Percentiles rank a stretch among this genome's conserved stretches.
Evolutionary conservation across 208 protist species (phyloP).

Genomic region (Hexamita inflata): DNA sequence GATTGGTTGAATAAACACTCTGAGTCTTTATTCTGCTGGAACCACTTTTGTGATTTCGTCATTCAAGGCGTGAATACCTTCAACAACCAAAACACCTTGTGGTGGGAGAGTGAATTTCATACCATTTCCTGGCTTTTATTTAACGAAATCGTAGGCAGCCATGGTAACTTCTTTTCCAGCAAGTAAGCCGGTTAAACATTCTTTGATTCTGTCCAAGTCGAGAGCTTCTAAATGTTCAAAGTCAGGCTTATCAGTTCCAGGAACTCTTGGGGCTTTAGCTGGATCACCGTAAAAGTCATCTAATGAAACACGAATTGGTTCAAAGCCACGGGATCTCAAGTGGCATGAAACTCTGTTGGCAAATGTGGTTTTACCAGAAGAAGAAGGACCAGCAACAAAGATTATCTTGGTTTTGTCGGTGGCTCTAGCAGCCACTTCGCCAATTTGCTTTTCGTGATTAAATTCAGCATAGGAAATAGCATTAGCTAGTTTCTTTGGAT

Average conservation of each 20-base stretch:
- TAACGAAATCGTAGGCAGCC: slow-evolving; percentile 38
- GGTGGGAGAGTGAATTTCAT: slow-evolving; percentile 18
- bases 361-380: slow-evolving; percentile 47
- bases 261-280: slow-evolving; percentile 19
- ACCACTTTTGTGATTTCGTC: slow-evolving; percentile 39
- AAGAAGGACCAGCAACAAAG: slow-evolving; percentile 43
- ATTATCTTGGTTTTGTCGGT: slow-evolving; percentile 24
- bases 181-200: slow-evolving; percentile 25
- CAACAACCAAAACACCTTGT: slow-evolving; percentile 41
- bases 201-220: slow-evolving; percentile 29
- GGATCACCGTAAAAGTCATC: slow-evolving; percentile 45
- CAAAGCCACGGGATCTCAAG: slow-evolving; percentile 31
- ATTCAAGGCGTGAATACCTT: slow-evolving; percentile 46
- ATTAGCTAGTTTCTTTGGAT: too few relatives aligned
- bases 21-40: slow-evolving; percentile 34
- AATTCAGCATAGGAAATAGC: too few relatives aligned
- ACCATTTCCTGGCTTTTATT: slow-evolving; percentile 26
- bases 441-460: slow-evolving; percentile 15
- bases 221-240: slow-evolving; percentile 40
- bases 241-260: slow-evolving; percentile 39
- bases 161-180: slow-evolving; percentile 32
- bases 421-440: not conserved
- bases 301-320: slow-evolving; percentile 26
- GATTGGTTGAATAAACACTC: slow-evolving; percentile 42
- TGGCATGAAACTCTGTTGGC: slow-evolving; percentile 37